Conservation (phyloP, 495 filamentous ascomycete genomes). For the Pyronema omphalodes region DNA sequence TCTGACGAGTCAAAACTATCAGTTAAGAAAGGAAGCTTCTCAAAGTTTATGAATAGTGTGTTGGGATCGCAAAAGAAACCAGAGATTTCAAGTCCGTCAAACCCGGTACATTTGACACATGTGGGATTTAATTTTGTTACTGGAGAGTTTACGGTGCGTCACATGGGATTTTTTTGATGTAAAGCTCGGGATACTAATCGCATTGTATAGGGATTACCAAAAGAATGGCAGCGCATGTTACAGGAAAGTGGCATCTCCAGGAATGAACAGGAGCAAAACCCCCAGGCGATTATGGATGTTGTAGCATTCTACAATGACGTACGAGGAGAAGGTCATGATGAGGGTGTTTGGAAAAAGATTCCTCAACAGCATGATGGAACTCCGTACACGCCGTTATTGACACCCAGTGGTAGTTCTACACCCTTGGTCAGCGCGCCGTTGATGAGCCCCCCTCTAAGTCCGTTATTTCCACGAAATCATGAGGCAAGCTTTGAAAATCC, state of each 20-base stretch:
- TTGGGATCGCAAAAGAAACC: slow-evolving; percentile 77
- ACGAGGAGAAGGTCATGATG: slow-evolving; percentile 56
- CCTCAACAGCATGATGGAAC: slow-evolving; percentile 34
- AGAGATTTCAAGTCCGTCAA: slow-evolving; percentile 87
- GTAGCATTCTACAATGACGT: slow-evolving; percentile 94
- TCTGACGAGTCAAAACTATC: slow-evolving; percentile 62
- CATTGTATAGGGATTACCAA: slow-evolving; percentile 57
- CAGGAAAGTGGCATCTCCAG: slow-evolving; percentile 92
- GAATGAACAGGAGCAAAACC: slow-evolving; percentile 87
- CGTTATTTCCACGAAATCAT: slow-evolving; percentile 77
- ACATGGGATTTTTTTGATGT: neutral
- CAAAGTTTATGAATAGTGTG: slow-evolving; percentile 83
- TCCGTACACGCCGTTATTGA: slow-evolving; percentile 14
- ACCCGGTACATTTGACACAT: slow-evolving; percentile 94
- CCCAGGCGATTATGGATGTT: slow-evolving; percentile 83
- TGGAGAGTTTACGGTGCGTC: slow-evolving; percentile 79
- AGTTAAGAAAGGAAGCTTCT: slow-evolving; percentile 82
- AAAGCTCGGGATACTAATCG: slow-evolving; percentile 1
- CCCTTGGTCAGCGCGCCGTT: slow-evolving; percentile 41
- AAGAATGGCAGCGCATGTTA: slow-evolving; percentile 92
- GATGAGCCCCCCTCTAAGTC: slow-evolving; percentile 72
- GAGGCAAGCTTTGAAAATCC: slow-evolving; percentile 95
- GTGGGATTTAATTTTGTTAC: slow-evolving; percentile 95
- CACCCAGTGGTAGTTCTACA: slow-evolving; percentile 21
- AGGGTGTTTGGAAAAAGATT: slow-evolving; percentile 90